Evolutionary conservation across 768 basidiomycete species (phyloP).

Genomic region (Boletellus ananiceps): DNA sequence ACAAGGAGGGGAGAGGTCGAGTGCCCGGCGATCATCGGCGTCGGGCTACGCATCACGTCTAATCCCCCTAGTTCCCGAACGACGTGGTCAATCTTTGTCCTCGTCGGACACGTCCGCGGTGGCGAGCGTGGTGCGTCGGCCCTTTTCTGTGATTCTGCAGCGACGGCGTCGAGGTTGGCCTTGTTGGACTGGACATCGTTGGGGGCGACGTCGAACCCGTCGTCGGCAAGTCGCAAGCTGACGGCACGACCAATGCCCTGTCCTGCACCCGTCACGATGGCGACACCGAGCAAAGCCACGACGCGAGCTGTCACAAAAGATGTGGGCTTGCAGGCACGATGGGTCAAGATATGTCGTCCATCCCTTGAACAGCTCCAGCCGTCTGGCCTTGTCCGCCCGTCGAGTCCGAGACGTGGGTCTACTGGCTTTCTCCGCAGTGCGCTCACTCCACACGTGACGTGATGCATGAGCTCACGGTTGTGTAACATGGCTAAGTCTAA

Average conservation of each 20-base stretch:
- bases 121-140: not conserved
- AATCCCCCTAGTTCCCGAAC: slow-evolving; percentile 8
- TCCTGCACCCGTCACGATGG: slow-evolving; percentile 29
- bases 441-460: too few relatives aligned
- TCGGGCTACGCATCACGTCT: slow-evolving; percentile 9
- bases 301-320: too few relatives aligned
- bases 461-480: too few relatives aligned
- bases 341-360: too few relatives aligned
- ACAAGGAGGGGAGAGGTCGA: not conserved
- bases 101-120: slow-evolving; percentile 4
- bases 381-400: too few relatives aligned
- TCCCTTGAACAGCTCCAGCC: too few relatives aligned
- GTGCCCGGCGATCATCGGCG: not conserved
- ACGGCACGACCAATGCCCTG: slow-evolving; percentile 49
- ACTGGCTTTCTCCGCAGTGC: too few relatives aligned
- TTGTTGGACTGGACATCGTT: slow-evolving; percentile 34
- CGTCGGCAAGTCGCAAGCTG: slow-evolving; percentile 39
- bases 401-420: too few relatives aligned
- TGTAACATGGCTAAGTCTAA: too few relatives aligned
- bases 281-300: slow-evolving; percentile 18
- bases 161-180: slow-evolving; percentile 3
- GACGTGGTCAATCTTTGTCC: slow-evolving; percentile 2
- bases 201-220: slow-evolving; percentile 43
- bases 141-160: not conserved
- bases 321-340: not conserved